A percentile compares a stretch with the other conserved stretches of the same genome.
Conservation (phyloP, 331 rosid genomes). For the Spiraea crenata region DNA sequence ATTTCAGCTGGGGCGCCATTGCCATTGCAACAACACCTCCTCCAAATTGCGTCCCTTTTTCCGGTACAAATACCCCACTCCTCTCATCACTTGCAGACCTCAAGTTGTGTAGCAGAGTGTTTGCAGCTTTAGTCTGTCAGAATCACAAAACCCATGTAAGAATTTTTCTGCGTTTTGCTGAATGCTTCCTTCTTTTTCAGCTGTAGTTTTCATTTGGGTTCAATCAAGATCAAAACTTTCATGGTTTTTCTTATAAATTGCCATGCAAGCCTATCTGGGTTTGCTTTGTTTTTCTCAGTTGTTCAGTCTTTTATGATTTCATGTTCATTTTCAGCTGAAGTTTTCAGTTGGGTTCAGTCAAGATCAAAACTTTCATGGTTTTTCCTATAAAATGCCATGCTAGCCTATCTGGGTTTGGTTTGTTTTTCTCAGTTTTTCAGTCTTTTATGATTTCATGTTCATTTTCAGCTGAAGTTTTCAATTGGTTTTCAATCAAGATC, state of each 20-base stretch:
- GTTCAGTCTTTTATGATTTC: neutral
- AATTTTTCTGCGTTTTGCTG: too few species aligned
- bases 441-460: neutral
- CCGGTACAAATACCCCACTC: neutral
- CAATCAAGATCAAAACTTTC: neutral
- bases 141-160: neutral
- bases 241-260: neutral
- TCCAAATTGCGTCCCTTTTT: neutral
- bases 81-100: slow-evolving; percentile 18
- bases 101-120: neutral
- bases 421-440: neutral
- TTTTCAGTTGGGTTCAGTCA: neutral
- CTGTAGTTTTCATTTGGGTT: too few species aligned
- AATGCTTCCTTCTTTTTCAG: too few species aligned
- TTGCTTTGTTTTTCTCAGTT: slow-evolving; percentile 1
- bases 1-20: slow-evolving; percentile 10
- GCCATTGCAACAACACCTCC: neutral
- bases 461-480: neutral
- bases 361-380: neutral
- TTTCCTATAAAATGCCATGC: too few species aligned
- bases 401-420: neutral
- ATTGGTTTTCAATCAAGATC: neutral
- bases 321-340: neutral
- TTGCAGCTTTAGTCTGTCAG: neutral
- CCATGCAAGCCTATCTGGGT: slow-evolving; percentile 14